Evolutionary conservation across 2,329 filamentous ascomycete genomes (phyloP).

Genomic region (Alternaria tenuissima): DNA sequence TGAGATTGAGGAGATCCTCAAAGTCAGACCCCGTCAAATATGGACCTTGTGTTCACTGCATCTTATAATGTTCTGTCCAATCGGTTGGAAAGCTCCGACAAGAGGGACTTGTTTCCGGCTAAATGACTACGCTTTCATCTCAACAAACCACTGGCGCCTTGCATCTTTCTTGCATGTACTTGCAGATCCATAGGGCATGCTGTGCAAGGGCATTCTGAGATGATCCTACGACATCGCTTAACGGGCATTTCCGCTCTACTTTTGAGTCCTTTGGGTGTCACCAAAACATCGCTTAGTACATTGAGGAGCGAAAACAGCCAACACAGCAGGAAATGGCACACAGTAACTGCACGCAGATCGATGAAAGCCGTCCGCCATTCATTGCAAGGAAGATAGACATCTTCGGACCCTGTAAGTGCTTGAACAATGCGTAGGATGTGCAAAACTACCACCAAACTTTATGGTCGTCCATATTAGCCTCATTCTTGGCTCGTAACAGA

Average conservation of each 20-base stretch:
- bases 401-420: neutral
- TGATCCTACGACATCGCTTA: neutral
- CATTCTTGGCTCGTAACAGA: constrained; percentile 8
- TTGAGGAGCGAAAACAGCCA: neutral
- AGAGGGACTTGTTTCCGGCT: constrained; percentile 31
- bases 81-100: constrained; percentile 27
- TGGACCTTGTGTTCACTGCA: constrained; percentile 14
- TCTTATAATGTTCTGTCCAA: constrained; percentile 11
- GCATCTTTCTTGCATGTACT: neutral
- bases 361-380: neutral
- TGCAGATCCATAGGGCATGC: constrained; percentile 2
- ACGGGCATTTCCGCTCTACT: neutral
- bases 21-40: constrained; percentile 20
- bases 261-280: neutral
- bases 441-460: neutral
- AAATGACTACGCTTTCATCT: constrained; percentile 23
- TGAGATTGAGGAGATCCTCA: constrained; percentile 17
- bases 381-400: neutral
- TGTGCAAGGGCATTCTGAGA: neutral
- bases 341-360: neutral
- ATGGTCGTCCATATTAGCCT: constrained; percentile 13
- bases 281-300: neutral
- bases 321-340: neutral
- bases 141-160: neutral
- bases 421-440: neutral